Evolutionary conservation across 305 asterid genomes (phyloP), one percentile per base, ranked within the genome.

Genomic region (Fraxinus xanthoxyloides): DNA sequence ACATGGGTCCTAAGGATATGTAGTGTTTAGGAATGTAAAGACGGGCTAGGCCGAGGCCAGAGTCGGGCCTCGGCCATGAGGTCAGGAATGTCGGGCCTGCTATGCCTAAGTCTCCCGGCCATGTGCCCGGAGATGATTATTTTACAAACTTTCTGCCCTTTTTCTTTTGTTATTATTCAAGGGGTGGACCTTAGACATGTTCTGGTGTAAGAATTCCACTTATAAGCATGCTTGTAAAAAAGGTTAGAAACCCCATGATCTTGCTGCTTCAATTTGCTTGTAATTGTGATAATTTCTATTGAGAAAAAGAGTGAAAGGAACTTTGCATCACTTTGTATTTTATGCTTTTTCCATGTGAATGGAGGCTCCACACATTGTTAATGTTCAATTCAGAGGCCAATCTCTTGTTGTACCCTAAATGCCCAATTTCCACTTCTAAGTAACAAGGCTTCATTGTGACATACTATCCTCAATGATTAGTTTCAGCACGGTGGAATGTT

Each of bases 321-420:
- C 38, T 13, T 13, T 30, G 75, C 75, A 30, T 30, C 75, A 69
- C 23, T 69, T 69, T 69, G 75, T 69, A 28, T 69, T 69, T 30
- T 69, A 17, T 69, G 75, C 75, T 69, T 69, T 69, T 69, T 17
- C 75, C 75, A 69, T 30, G 75, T 69, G 75, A 69, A 28, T 15
- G 24, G 40, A 69, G 75, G 75, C 40, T 69, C 40, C 75, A 5
- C 75, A 30, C 40, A 4, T 30, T 69, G 7, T 3, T 5, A 30
- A 69, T 15, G 24, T 6, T 69, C 74, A 67, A 67, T 12, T 28
- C 19, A 26, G 67, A 56, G 67, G 12, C 28, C 67, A 63, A 63
- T 69, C 23, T 13, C 36, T 23, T 28, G 36, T 67, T 10, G 34
- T 26, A 63, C n/a, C n/a, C 8, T 26, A 26, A 26, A 24, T 65